Evolutionary conservation across 164 flowering plant genomes (phyloP).

Genomic region (Vitis labrusca): DNA sequence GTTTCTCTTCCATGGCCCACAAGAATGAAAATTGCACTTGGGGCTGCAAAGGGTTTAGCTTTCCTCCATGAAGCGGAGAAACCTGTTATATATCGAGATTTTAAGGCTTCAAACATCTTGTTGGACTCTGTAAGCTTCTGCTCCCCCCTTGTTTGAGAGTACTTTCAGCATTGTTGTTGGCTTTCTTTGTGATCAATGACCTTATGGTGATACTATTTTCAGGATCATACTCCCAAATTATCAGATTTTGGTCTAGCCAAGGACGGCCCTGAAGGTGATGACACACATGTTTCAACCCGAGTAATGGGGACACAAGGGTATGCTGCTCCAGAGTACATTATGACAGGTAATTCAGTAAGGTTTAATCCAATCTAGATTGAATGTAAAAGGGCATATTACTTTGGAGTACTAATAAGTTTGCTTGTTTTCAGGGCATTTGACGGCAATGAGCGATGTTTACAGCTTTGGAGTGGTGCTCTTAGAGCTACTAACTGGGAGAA

Average conservation of each 20-base stretch:
- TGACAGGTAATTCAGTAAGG: constrained; percentile 47
- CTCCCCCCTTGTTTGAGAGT: neutral
- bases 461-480: constrained; percentile 74
- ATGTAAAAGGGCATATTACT: neutral
- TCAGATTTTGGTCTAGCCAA: constrained; percentile 80
- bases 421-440: constrained; percentile 50
- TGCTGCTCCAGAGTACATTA: constrained; percentile 76
- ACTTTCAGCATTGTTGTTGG: neutral
- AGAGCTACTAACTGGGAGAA: constrained; percentile 64
- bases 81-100: constrained; percentile 56
- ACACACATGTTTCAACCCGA: constrained; percentile 69
- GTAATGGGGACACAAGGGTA: constrained; percentile 82
- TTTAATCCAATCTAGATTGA: neutral
- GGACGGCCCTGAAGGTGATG: constrained; percentile 77
- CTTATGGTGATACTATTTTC: constrained; percentile 1
- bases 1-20: constrained; percentile 66
- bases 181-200: neutral
- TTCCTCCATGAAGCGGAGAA: constrained; percentile 67
- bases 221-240: constrained; percentile 65
- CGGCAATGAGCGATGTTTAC: constrained; percentile 77
- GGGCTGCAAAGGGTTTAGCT: constrained; percentile 70
- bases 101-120: constrained; percentile 61
- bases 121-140: constrained; percentile 49
- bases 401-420: neutral
- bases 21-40: constrained; percentile 69